Evolutionary conservation across 2,329 filamentous ascomycete species (phyloP), one percentile per base, ranked within the genome.

Genomic region (Aureobasidium uvarum): DNA sequence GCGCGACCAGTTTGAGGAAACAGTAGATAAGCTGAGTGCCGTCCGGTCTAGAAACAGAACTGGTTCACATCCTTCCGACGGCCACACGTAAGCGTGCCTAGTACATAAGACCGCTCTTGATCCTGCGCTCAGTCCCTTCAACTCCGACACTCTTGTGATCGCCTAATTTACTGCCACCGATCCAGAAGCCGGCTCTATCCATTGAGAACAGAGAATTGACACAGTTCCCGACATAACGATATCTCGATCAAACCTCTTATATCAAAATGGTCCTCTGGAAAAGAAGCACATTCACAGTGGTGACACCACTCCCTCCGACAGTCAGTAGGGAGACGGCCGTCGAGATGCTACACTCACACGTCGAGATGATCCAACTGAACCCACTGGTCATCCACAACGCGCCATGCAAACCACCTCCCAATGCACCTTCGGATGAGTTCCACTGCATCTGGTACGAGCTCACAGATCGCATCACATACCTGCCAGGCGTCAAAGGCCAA

Each of bases 321-420:
- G 84, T 95, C 69, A 81, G 86, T 55, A 85, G 91, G 64, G 83
- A 89, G 69, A 83, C 85, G n/a, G 90, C 91, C 48, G 75, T 96
- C 68, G 82, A 85, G 63, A 90, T 91, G 70, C 86, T 96, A 38
- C 90, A 92, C 75, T 84, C 89, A 75, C 91, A 96, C 77, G 76
- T 83, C 58, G 87, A 87, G 71, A 96, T 96, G 88, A 96, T 96
- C 72, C 89, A 94, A 73, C 81, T 96, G 66, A 96, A 96, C 76
- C 92, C 92, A 1, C 82, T 96, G 55, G 89, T 96, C 64, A 86
- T 89, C 68, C 86, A 89, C 67, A 85, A 90, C 66, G 84, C 87
- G 70, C 82, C 81, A 38, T 91, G 91, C 76, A 82, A 84, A 54
- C 83, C 90, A 1, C 91, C 91, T 0, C 72, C 82, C 28, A 84